Percentiles rank a stretch among this genome's conserved stretches.
Evolutionary conservation across 164 flowering plant genomes (phyloP).

Genomic region (Liquidambar formosana): DNA sequence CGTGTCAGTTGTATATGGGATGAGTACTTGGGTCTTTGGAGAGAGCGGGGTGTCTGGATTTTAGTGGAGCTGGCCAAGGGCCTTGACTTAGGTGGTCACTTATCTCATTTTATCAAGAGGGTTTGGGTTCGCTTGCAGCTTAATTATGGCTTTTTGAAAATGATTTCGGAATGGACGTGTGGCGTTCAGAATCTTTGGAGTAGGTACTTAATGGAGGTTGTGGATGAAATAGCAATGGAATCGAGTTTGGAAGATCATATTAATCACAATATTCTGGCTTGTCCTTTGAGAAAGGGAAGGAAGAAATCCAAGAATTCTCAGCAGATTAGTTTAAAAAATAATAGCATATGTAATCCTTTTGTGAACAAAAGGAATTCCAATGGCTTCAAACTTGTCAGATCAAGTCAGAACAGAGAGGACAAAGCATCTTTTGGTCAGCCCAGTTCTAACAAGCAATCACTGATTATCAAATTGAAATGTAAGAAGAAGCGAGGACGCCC

Average conservation of each 20-base stretch:
- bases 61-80: conserved; percentile 21
- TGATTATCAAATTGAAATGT: neutral
- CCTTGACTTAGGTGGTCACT: conserved; percentile 7
- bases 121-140: conserved; percentile 24
- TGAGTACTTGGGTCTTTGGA: conserved; percentile 31
- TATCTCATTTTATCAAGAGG: conserved; percentile 19
- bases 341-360: neutral
- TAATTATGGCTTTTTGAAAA: conserved; percentile 24
- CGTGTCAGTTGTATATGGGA: conserved; percentile 33
- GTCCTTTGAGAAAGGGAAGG: conserved; percentile 3
- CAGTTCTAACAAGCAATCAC: neutral
- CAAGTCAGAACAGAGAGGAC: neutral
- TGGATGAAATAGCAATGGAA: conserved; percentile 14
- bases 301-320: conserved; percentile 1
- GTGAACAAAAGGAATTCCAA: conserved; percentile 1
- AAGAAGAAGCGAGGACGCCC: neutral
- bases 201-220: conserved; percentile 18
- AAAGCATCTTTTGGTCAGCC: neutral
- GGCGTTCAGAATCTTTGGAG: conserved; percentile 26
- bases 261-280: neutral
- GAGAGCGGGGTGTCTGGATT: conserved; percentile 32
- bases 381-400: conserved; percentile 1
- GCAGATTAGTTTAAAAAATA: neutral
- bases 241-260: neutral
- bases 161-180: conserved; percentile 42